Percentiles rank a stretch among this genome's conserved stretches.
Evolutionary conservation across 2,329 filamentous ascomycete genomes (phyloP).

Genomic region (Coniella vitis): DNA sequence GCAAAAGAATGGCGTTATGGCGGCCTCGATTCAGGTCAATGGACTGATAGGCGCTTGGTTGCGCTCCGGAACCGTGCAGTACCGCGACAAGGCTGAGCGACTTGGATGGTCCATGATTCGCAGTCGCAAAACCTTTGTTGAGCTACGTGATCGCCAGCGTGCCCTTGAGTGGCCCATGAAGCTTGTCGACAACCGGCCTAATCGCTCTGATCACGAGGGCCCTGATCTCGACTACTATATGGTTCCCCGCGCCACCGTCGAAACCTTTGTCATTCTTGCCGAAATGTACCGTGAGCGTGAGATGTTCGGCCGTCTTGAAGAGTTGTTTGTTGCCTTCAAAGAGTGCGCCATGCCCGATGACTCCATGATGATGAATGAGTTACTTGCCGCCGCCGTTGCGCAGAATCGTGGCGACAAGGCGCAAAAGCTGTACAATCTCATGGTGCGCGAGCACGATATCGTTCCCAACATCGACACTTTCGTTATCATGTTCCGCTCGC

Average conservation of each 20-base stretch:
- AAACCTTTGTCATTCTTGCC: constrained; percentile 72
- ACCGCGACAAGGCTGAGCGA: constrained; percentile 56
- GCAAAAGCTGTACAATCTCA: constrained; percentile 45
- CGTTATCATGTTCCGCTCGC: constrained; percentile 57
- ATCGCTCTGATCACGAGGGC: constrained; percentile 15
- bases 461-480: constrained; percentile 63
- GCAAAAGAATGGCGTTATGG: constrained; percentile 59
- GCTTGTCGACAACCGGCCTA: constrained; percentile 19
- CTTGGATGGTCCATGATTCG: constrained; percentile 74
- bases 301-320: constrained; percentile 49
- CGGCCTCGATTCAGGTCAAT: constrained; percentile 72
- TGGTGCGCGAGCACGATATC: constrained; percentile 43
- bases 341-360: constrained; percentile 60
- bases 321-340: constrained; percentile 56
- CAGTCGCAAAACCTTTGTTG: constrained; percentile 57
- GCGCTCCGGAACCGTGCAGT: constrained; percentile 48
- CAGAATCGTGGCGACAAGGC: constrained; percentile 49
- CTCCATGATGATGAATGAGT: constrained; percentile 72
- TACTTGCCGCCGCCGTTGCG: constrained; percentile 61
- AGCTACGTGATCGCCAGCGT: constrained; percentile 32
- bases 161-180: constrained; percentile 22
- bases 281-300: constrained; percentile 62
- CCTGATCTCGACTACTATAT: constrained; percentile 24
- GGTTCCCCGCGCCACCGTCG: constrained; percentile 58
- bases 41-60: constrained; percentile 75